Conservation (phyloP, 2,329 filamentous ascomycete species). For the Botrytis galanthina region DNA sequence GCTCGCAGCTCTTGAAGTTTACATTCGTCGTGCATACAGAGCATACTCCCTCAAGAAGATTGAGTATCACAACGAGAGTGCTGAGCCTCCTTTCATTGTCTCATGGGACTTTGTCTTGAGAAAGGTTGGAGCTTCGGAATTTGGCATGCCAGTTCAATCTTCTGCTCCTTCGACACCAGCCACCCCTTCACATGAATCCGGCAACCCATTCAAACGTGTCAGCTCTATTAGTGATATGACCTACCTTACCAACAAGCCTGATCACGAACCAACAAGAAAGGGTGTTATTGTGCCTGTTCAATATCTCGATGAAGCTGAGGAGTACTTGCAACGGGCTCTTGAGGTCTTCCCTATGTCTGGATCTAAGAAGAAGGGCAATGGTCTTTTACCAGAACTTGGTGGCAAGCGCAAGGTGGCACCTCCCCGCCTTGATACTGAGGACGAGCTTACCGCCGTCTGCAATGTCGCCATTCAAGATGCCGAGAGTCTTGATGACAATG, state of each 20-base stretch:
- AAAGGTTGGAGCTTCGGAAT: conserved; percentile 90
- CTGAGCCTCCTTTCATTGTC: conserved; percentile 73
- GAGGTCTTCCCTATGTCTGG: conserved; percentile 69
- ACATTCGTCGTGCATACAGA: conserved; percentile 93
- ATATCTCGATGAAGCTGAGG: conserved; percentile 92
- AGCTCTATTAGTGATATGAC: conserved; percentile 97
- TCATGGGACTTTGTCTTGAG: conserved; percentile 96
- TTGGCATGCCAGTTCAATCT: conserved; percentile 75
- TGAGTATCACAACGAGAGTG: conserved; percentile 73
- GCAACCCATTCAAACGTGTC: conserved; percentile 72
- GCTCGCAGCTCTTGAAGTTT: conserved; percentile 90
- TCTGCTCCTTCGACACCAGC: conserved; percentile 81
- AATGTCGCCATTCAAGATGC: conserved; percentile 90
- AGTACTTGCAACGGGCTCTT: conserved; percentile 77
- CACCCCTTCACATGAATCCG: conserved; percentile 61
- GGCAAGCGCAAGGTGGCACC: conserved; percentile 65
- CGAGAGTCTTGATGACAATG: conserved; percentile 77
- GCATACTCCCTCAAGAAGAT: conserved; percentile 89
- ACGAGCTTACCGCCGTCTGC: conserved; percentile 86
- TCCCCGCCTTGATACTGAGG: conserved; percentile 56
- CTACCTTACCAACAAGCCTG: conserved; percentile 71
- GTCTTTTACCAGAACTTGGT: conserved; percentile 69
- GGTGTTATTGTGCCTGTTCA: conserved; percentile 92
- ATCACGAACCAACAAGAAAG: conserved; percentile 78
- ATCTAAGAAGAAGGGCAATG: conserved; percentile 55